Conservation (phyloP, 2,329 filamentous ascomycete species). For the Bipolaris bicolor region DNA sequence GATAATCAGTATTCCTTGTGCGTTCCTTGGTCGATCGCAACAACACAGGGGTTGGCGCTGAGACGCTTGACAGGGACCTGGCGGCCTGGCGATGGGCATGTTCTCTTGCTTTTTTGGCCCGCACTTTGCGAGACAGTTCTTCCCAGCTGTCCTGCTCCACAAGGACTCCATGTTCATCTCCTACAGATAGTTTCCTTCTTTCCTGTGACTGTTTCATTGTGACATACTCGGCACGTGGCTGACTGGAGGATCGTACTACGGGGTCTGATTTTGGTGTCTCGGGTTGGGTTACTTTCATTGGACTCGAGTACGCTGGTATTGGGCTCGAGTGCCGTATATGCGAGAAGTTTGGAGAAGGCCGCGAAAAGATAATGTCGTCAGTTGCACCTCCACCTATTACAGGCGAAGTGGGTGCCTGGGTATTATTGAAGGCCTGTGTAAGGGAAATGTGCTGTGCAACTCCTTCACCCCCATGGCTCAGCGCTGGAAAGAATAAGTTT, state of each 20-base stretch:
- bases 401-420: slow-evolving; percentile 55
- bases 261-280: slow-evolving; percentile 30
- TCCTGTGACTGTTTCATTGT: slow-evolving; percentile 56
- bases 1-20: slow-evolving; percentile 24
- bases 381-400: slow-evolving; percentile 42
- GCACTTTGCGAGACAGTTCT: slow-evolving; percentile 30
- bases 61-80: slow-evolving; percentile 34
- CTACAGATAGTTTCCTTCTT: slow-evolving; percentile 34
- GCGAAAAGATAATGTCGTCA: slow-evolving; percentile 54
- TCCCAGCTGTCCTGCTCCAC: slow-evolving; percentile 41
- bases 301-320: slow-evolving; percentile 46
- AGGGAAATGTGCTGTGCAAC: slow-evolving; percentile 47
- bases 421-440: slow-evolving; percentile 55
- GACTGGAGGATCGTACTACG: slow-evolving; percentile 43
- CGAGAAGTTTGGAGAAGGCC: slow-evolving; percentile 54
- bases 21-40: slow-evolving; percentile 20
- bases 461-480: slow-evolving; percentile 32
- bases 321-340: slow-evolving; percentile 48
- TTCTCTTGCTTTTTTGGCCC: slow-evolving; percentile 26
- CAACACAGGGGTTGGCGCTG: slow-evolving; percentile 30
- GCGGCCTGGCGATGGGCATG: slow-evolving; percentile 31
- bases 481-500: slow-evolving; percentile 42
- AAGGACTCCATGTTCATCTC: slow-evolving; percentile 18
- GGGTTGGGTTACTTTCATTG: slow-evolving; percentile 37
- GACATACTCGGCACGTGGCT: slow-evolving; percentile 52